phyloP scores from a whole-genome alignment of 179 eudicot genomes.

The Beta macrorhiza region DNA sequence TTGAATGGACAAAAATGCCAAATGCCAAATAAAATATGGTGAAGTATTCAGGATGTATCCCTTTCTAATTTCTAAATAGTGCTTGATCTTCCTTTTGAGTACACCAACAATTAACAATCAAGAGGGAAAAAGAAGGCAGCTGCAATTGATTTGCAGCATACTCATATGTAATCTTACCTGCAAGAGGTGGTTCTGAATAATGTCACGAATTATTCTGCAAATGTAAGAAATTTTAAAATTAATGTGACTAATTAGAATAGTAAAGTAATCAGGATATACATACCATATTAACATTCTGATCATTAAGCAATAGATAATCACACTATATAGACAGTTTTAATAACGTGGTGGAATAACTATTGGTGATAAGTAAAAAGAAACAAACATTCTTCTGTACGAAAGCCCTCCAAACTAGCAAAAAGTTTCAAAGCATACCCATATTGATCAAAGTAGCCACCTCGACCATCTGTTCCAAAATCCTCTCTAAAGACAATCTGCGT shows the following conservation, averaged over 20 bases:
- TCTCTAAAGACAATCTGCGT: conserved; percentile 95
- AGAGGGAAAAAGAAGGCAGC: not conserved
- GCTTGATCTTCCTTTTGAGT: not conserved
- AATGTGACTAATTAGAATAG: not conserved
- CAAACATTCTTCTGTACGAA: not conserved
- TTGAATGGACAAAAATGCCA: not conserved
- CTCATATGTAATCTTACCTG: conserved; percentile 52
- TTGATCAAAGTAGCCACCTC: conserved; percentile 97
- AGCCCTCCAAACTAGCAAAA: not conserved
- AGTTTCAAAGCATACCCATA: conserved; percentile 64
- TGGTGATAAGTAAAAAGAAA: not conserved
- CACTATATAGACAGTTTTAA: not conserved
- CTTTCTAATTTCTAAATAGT: not conserved
- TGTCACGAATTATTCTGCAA: conserved; percentile 93
- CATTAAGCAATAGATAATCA: not conserved
- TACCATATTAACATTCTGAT: not conserved
- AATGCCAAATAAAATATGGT: not conserved
- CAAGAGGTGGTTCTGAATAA: conserved; percentile 91
- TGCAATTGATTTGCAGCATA: not conserved
- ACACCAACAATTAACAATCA: not conserved
- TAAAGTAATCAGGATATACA: conserved; percentile 11
- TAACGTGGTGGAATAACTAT: not conserved
- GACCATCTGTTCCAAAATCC: conserved; percentile 98
- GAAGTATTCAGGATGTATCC: not conserved
- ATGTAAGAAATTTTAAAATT: not conserved